Percentiles rank a stretch among this genome's conserved stretches.
Conservation (phyloP, 345 rosid genomes). For the Aurinia saxatilis region DNA sequence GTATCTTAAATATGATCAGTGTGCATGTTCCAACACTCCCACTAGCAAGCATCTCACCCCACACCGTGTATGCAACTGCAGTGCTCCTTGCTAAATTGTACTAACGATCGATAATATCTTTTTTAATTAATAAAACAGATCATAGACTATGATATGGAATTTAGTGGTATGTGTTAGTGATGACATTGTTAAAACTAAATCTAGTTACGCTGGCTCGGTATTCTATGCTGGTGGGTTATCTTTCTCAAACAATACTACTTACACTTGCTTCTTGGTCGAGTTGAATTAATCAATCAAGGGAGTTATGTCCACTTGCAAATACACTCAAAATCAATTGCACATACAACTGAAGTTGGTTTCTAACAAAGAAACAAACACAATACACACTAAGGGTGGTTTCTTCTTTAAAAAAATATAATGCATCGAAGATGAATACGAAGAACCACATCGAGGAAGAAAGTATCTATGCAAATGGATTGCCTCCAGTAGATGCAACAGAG, state of each 20-base stretch:
- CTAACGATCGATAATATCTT: too few species aligned
- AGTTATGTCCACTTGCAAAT: constrained; percentile 7
- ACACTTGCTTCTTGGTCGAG: not conserved
- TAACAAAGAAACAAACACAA: constrained; percentile 4
- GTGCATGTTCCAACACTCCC: not conserved
- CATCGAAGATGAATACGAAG: not conserved
- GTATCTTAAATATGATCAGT: not conserved
- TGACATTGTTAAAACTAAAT: too few species aligned
- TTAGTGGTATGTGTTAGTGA: too few species aligned
- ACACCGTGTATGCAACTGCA: not conserved
- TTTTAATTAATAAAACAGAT: too few species aligned
- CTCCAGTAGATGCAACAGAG: constrained; percentile 68
- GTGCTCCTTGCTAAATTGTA: not conserved
- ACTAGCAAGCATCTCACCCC: not conserved
- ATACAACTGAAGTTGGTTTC: constrained; percentile 1
- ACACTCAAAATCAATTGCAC: constrained; percentile 9
- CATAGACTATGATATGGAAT: too few species aligned
- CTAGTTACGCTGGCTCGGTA: too few species aligned
- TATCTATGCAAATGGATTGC: constrained; percentile 81
- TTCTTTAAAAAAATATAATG: not conserved
- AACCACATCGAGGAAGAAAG: not conserved
- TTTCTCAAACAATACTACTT: not conserved
- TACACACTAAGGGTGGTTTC: not conserved
- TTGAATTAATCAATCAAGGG: not conserved
- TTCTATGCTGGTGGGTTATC: too few species aligned